Conservation (phyloP, 805 yeast genomes). For the Cyberlindnera samutprakarnensis region DNA sequence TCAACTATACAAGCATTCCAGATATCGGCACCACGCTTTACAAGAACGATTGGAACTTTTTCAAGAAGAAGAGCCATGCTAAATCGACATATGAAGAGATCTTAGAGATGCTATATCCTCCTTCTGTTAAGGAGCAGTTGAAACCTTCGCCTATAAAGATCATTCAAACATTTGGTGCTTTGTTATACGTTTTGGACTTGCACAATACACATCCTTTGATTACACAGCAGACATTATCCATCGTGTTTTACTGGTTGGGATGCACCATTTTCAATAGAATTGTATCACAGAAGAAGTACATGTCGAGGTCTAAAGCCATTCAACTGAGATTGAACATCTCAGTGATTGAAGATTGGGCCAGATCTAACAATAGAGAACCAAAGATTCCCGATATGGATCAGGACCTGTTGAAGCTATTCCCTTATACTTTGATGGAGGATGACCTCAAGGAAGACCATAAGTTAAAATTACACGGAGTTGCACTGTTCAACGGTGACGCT, state of each 20-base stretch:
- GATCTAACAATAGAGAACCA: slow-evolving; percentile 28
- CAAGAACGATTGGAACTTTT: slow-evolving; percentile 64
- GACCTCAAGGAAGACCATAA: slow-evolving; percentile 8
- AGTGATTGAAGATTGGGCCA: slow-evolving; percentile 87
- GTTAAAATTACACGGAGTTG: slow-evolving; percentile 3
- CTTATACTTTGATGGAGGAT: slow-evolving; percentile 28
- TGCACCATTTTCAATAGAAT: slow-evolving; percentile 66
- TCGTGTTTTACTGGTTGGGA: slow-evolving; percentile 73
- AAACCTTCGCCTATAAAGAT: slow-evolving; percentile 84
- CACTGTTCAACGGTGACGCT: slow-evolving; percentile 14
- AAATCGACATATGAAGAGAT: slow-evolving; percentile 64
- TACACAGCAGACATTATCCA: slow-evolving; percentile 71
- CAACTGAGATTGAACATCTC: slow-evolving; percentile 86
- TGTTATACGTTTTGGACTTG: slow-evolving; percentile 75
- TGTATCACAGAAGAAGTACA: slow-evolving; percentile 56
- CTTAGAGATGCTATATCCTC: slow-evolving; percentile 73
- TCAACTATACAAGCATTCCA: slow-evolving; percentile 76
- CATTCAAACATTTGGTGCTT: slow-evolving; percentile 82
- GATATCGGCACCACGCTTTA: slow-evolving; percentile 72
- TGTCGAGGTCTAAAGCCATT: slow-evolving; percentile 78
- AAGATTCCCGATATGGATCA: slow-evolving; percentile 29
- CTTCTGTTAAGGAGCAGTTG: slow-evolving; percentile 69
- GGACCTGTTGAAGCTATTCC: slow-evolving; percentile 30
- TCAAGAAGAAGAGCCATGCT: slow-evolving; percentile 33
- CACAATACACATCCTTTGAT: slow-evolving; percentile 74